These are phyloP conservation scores for Cytidiella melzeri DNA, from an alignment of 768 basidiomycete genomes.

Conservation along the genomic window DNA sequence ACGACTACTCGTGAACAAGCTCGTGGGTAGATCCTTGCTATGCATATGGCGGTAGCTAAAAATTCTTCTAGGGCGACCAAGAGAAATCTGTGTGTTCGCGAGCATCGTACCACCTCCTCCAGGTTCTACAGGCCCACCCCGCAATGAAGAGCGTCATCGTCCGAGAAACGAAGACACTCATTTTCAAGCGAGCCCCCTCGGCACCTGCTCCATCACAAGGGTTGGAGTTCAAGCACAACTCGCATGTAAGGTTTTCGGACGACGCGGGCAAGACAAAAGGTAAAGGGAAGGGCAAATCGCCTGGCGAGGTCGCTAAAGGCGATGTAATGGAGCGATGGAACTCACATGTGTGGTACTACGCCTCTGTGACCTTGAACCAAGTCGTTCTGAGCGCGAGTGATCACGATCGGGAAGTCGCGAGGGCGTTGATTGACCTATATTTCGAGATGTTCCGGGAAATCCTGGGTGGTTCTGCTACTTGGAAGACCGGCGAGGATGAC, in stretches of 20 bases:
- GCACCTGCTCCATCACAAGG: slow-evolving; percentile 27
- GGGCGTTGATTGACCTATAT: slow-evolving; percentile 80
- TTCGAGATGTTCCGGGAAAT: slow-evolving; percentile 92
- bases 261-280: slow-evolving; percentile 16
- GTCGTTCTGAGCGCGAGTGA: slow-evolving; percentile 60
- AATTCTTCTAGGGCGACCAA: slow-evolving; percentile 64
- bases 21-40: slow-evolving; percentile 45
- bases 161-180: slow-evolving; percentile 75
- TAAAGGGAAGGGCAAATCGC: slow-evolving; percentile 3
- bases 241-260: slow-evolving; percentile 52
- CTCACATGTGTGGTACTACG: slow-evolving; percentile 84
- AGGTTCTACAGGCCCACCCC: slow-evolving; percentile 85
- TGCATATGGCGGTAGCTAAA: too few species aligned
- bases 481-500: slow-evolving; percentile 32
- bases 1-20: slow-evolving; percentile 87
- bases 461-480: slow-evolving; percentile 46
- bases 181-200: slow-evolving; percentile 52
- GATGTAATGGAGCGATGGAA: slow-evolving; percentile 39
- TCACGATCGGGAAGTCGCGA: slow-evolving; percentile 66
- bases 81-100: slow-evolving; percentile 85
- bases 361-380: slow-evolving; percentile 92
- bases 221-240: slow-evolving; percentile 13
- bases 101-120: slow-evolving; percentile 84
- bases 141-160: slow-evolving; percentile 89
- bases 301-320: slow-evolving; percentile 8